These are phyloP conservation scores for Rhizopogon vulgaris DNA, from an alignment of 768 basidiomycete species.

Conservation along the genomic window DNA sequence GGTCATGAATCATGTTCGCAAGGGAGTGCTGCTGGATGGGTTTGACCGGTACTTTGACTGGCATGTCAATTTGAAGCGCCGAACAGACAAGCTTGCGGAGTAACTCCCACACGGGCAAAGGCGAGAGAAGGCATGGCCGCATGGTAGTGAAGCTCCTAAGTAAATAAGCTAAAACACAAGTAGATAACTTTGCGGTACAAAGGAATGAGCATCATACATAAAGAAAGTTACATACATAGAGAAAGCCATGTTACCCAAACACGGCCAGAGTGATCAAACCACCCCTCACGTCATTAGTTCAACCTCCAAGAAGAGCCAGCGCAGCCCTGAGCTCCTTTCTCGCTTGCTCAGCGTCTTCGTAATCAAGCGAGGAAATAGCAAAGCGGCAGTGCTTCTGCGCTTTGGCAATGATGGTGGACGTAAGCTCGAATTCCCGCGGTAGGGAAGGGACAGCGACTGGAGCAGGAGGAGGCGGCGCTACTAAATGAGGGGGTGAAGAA, in stretches of 20 bases:
- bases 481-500: conserved; percentile 2
- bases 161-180: neutral
- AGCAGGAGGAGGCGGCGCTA: conserved; percentile 15
- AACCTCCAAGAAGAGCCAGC: conserved; percentile 57
- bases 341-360: conserved; percentile 88
- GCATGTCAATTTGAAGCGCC: too few relatives aligned
- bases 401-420: conserved; percentile 60
- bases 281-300: conserved; percentile 9
- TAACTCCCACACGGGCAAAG: too few relatives aligned
- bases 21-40: too few relatives aligned
- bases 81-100: too few relatives aligned
- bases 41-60: too few relatives aligned
- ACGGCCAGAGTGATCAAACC: neutral
- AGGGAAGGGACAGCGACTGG: conserved; percentile 6
- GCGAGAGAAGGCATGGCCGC: too few relatives aligned
- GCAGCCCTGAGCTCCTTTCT: conserved; percentile 77
- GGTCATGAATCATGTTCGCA: too few relatives aligned
- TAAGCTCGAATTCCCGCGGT: conserved; percentile 37
- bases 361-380: conserved; percentile 93
- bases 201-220: neutral
- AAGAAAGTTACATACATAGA: neutral
- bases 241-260: neutral
- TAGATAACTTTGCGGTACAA: neutral
- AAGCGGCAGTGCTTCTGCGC: conserved; percentile 90
- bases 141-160: too few relatives aligned